Conservation (phyloP, 805 yeast genomes). For the Saccharomycopsis vini region DNA sequence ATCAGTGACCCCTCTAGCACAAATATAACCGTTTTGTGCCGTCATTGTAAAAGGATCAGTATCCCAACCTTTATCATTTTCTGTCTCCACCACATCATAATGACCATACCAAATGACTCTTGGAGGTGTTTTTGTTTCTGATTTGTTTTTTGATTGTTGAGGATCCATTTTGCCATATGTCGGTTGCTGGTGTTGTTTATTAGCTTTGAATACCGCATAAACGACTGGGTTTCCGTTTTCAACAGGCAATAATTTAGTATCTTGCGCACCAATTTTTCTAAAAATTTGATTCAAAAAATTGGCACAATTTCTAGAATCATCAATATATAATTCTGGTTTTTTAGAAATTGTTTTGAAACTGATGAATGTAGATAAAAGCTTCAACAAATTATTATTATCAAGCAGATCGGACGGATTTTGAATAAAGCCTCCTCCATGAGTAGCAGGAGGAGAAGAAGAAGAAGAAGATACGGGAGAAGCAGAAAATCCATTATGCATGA, state of each 20-base stretch:
- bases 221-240: slow-evolving; percentile 80
- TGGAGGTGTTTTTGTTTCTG: slow-evolving; percentile 21
- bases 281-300: slow-evolving; percentile 56
- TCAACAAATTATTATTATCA: slow-evolving; percentile 34
- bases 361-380: slow-evolving; percentile 52
- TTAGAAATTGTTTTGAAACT: slow-evolving; percentile 73
- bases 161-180: background rate
- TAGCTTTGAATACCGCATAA: slow-evolving; percentile 55
- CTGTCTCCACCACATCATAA: slow-evolving; percentile 87
- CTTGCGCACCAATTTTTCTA: slow-evolving; percentile 58
- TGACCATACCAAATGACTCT: slow-evolving; percentile 88
- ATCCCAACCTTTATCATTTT: slow-evolving; percentile 53
- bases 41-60: slow-evolving; percentile 72
- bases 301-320: slow-evolving; percentile 84
- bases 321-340: slow-evolving; percentile 55
- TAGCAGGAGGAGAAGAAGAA: too few species aligned
- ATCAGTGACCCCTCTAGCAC: slow-evolving; percentile 90
- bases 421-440: too few species aligned
- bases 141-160: background rate
- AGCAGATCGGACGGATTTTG: background rate
- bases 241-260: slow-evolving; percentile 61
- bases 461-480: background rate
- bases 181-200: too few species aligned
- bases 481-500: too few species aligned
- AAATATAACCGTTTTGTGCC: slow-evolving; percentile 74